Percentiles rank a stretch among this genome's conserved stretches.
These are phyloP conservation scores for Endothia cerciana DNA, from an alignment of 2,329 filamentous ascomycete species.

Conservation along the genomic window DNA sequence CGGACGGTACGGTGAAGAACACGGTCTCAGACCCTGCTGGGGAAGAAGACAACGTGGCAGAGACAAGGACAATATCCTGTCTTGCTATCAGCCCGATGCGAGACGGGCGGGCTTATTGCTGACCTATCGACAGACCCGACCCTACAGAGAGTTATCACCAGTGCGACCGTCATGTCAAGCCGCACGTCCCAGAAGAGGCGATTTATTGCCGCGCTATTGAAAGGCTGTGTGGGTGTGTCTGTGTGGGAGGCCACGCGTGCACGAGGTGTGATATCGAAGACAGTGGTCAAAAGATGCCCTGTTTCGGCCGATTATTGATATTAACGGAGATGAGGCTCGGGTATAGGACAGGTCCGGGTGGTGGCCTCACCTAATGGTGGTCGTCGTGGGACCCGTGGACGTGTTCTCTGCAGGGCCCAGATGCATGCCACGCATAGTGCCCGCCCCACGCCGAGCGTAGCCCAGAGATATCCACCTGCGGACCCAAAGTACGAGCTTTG, in stretches of 20 bases:
- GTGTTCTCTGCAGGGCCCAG: too few species aligned
- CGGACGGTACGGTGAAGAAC: constrained; percentile 4
- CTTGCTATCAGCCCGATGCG: neutral
- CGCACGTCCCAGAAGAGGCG: constrained; percentile 6
- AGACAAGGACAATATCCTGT: neutral
- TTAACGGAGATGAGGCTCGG: constrained; percentile 1
- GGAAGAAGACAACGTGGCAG: neutral
- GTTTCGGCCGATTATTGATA: neutral
- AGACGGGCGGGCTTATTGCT: neutral
- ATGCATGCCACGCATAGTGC: too few species aligned
- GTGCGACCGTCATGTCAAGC: neutral
- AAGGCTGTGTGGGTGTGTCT: neutral
- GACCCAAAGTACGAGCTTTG: too few species aligned
- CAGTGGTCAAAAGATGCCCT: neutral
- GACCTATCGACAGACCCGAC: neutral
- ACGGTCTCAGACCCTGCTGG: neutral
- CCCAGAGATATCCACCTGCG: too few species aligned
- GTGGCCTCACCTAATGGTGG: neutral
- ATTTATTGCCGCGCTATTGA: constrained; percentile 12
- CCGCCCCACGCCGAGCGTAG: too few species aligned
- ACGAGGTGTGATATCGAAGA: constrained; percentile 11
- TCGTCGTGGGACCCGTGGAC: too few species aligned
- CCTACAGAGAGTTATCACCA: neutral
- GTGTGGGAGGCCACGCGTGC: constrained; percentile 13
- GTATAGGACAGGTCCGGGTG: neutral